phyloP scores from a whole-genome alignment of 2,329 filamentous ascomycete genomes.

The Corynespora cassiicola region DNA sequence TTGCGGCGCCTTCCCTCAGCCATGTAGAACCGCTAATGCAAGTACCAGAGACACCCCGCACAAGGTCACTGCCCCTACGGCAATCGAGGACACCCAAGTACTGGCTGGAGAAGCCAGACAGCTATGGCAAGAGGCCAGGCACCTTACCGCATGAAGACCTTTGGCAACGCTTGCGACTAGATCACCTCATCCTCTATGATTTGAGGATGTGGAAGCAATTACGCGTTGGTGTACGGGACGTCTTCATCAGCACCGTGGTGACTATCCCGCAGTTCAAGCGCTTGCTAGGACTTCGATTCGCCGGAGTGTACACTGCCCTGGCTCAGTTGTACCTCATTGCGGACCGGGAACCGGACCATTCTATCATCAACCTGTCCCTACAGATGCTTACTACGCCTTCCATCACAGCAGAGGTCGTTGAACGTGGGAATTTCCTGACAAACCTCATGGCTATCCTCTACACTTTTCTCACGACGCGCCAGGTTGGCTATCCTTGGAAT shows the following conservation, averaged over 20 bases:
- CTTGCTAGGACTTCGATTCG: constrained; percentile 89
- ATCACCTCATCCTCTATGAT: constrained; percentile 95
- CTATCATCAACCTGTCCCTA: constrained; percentile 95
- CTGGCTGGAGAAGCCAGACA: constrained; percentile 82
- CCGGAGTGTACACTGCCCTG: constrained; percentile 90
- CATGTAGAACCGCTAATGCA: constrained; percentile 71
- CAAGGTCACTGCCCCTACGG: constrained; percentile 50
- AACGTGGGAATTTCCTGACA: constrained; percentile 93
- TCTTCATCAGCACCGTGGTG: constrained; percentile 96
- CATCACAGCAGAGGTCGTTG: constrained; percentile 94
- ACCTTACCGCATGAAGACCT: constrained; percentile 82
- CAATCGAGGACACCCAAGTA: constrained; percentile 75
- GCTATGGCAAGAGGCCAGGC: constrained; percentile 68
- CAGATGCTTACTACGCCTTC: constrained; percentile 97
- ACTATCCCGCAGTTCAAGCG: constrained; percentile 96
- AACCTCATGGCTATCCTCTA: constrained; percentile 96
- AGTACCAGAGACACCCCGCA: constrained; percentile 79
- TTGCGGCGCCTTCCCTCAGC: constrained; percentile 63
- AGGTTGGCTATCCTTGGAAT: constrained; percentile 92
- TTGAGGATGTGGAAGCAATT: constrained; percentile 96
- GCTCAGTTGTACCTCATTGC: constrained; percentile 96
- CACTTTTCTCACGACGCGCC: constrained; percentile 93
- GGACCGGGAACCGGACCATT: constrained; percentile 95
- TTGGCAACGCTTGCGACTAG: constrained; percentile 85
- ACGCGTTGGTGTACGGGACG: constrained; percentile 84